These are phyloP conservation scores for Suhomyces yuchorum DNA, from an alignment of 1,139 yeast species.

Conservation along the genomic window DNA sequence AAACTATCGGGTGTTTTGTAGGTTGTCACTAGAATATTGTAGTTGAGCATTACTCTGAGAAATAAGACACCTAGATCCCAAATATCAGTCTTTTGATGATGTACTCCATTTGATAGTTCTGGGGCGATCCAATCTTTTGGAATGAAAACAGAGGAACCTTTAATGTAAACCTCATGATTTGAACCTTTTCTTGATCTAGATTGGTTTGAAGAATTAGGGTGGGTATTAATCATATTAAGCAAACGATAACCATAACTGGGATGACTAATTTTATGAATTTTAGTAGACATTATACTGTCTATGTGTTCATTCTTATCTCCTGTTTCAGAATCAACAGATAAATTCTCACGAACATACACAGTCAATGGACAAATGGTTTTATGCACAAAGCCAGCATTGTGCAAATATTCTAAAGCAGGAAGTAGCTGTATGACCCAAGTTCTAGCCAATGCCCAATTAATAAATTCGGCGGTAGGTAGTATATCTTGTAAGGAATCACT, in stretches of 20 bases:
- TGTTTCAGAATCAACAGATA: slow-evolving; percentile 8
- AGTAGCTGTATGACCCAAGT: slow-evolving; percentile 85
- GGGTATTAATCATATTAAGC: slow-evolving; percentile 55
- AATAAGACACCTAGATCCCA: slow-evolving; percentile 90
- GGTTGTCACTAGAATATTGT: slow-evolving; percentile 41
- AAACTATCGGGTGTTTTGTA: slow-evolving; percentile 67
- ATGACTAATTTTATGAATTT: slow-evolving; percentile 61
- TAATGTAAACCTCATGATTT: slow-evolving; percentile 2
- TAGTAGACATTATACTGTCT: slow-evolving; percentile 14
- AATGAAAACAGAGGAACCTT: slow-evolving; percentile 20
- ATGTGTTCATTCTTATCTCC: slow-evolving; percentile 6
- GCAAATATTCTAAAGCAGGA: slow-evolving; percentile 82
- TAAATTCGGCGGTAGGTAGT: slow-evolving; percentile 65
- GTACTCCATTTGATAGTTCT: slow-evolving; percentile 53
- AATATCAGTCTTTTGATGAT: slow-evolving; percentile 82
- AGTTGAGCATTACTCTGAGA: slow-evolving; percentile 69
- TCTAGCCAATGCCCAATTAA: slow-evolving; percentile 75
- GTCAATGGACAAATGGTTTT: slow-evolving; percentile 66
- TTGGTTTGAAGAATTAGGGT: slow-evolving; percentile 19
- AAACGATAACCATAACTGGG: slow-evolving; percentile 73
- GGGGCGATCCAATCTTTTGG: slow-evolving; percentile 74
- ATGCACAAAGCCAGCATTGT: slow-evolving; percentile 79
- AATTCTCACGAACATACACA: slow-evolving; percentile 37
- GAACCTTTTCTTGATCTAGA: slow-evolving; percentile 3
- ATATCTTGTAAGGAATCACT: slow-evolving; percentile 65